These are phyloP conservation scores for Trichosporon sp. DNA, from an alignment of 1,284 basidiomycete species.

Conservation along the genomic window DNA sequence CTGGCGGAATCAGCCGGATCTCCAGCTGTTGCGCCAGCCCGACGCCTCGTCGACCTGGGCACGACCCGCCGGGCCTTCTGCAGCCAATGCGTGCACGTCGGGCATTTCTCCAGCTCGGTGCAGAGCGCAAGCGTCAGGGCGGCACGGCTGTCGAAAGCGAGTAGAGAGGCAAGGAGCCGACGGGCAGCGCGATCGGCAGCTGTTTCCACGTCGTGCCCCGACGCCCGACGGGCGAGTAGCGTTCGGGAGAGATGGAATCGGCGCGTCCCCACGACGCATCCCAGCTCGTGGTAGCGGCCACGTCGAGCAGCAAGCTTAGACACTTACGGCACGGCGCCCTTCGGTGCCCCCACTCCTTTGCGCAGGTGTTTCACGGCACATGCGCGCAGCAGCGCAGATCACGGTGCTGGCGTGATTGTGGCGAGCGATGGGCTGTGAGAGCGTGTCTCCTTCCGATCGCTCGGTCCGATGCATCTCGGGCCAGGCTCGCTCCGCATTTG, in stretches of 20 bases:
- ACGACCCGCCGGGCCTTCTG: background rate
- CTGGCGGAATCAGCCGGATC: background rate
- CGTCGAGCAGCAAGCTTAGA: background rate
- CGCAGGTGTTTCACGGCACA: background rate
- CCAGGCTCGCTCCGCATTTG: slow-evolving; percentile 1
- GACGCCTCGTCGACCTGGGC: background rate
- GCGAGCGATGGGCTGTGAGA: background rate
- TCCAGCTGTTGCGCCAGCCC: background rate
- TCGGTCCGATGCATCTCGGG: background rate
- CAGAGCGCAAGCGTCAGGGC: background rate
- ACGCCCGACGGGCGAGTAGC: background rate
- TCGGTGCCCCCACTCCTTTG: background rate
- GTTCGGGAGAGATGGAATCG: background rate
- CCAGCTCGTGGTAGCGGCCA: background rate
- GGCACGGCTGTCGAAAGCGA: background rate
- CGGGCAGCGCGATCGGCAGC: background rate
- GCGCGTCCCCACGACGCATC: background rate
- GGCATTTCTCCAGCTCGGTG: background rate
- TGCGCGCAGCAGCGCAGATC: background rate
- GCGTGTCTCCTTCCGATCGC: background rate
- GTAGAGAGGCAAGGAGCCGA: background rate
- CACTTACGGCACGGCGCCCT: background rate
- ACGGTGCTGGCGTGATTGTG: background rate
- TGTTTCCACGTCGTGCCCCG: background rate
- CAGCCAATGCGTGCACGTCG: background rate